phyloP scores from a whole-genome alignment of 805 yeast genomes.

The Wickerhamiella lipophila region DNA sequence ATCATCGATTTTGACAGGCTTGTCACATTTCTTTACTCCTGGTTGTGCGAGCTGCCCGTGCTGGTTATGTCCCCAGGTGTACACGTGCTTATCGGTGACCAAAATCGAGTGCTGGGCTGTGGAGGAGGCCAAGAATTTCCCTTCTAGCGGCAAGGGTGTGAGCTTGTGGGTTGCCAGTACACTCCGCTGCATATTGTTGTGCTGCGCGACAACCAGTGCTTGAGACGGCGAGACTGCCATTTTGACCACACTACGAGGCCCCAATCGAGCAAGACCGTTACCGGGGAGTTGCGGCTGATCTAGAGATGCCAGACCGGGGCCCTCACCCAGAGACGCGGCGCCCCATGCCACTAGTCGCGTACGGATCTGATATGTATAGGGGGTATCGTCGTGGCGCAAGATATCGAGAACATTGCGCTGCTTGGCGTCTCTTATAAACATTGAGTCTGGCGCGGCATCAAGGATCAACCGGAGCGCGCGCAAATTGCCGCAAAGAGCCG shows the following conservation, averaged over 20 bases:
- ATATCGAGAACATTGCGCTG: conserved; percentile 16
- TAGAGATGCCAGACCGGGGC: not conserved
- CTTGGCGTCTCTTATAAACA: conserved; percentile 13
- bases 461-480: conserved; percentile 15
- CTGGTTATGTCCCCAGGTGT: conserved; percentile 21
- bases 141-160: not conserved
- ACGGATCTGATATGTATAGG: conserved; percentile 4
- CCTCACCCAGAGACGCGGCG: conserved; percentile 6
- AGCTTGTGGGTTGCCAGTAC: not conserved
- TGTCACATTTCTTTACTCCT: conserved; percentile 13
- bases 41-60: conserved; percentile 16
- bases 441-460: conserved; percentile 19
- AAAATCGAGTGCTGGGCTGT: conserved; percentile 15
- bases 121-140: not conserved
- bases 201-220: conserved; percentile 8
- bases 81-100: conserved; percentile 15
- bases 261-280: conserved; percentile 5
- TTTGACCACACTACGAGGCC: conserved; percentile 2
- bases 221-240: conserved; percentile 6
- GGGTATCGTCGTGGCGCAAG: conserved; percentile 14
- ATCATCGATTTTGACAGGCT: conserved; percentile 15
- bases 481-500: conserved; percentile 20
- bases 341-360: conserved; percentile 15
- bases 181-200: not conserved
- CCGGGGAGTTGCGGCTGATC: not conserved